Conservation (phyloP, 2,329 filamentous ascomycete genomes). For the Cephalotrichum gorgonifer region DNA sequence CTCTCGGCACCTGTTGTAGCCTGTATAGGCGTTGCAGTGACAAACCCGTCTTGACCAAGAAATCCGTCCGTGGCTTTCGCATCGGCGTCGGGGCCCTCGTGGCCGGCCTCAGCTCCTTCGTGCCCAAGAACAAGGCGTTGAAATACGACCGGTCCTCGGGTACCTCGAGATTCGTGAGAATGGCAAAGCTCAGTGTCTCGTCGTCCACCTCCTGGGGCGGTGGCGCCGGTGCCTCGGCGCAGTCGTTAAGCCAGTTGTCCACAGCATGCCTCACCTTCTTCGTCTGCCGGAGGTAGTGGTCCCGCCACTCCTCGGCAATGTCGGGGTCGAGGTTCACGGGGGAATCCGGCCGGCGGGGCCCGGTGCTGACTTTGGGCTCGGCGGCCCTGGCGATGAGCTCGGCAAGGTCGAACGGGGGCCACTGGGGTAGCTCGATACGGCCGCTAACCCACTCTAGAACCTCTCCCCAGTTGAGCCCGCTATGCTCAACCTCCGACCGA, state of each 20-base stretch:
- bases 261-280: conserved; percentile 89
- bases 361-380: conserved; percentile 46
- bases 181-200: conserved; percentile 86
- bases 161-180: conserved; percentile 78
- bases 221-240: conserved; percentile 61
- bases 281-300: conserved; percentile 84
- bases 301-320: conserved; percentile 84
- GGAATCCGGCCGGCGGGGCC: conserved; percentile 45
- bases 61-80: conserved; percentile 56
- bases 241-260: conserved; percentile 78
- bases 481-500: conserved; percentile 46
- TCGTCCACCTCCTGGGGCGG: conserved; percentile 87
- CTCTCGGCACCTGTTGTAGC: conserved; percentile 60
- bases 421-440: conserved; percentile 71
- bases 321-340: conserved; percentile 79
- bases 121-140: conserved; percentile 63
- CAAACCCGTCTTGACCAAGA: conserved; percentile 63
- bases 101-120: conserved; percentile 43
- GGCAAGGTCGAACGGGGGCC: conserved; percentile 77
- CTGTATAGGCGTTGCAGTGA: conserved; percentile 82
- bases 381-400: conserved; percentile 50
- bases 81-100: conserved; percentile 59
- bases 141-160: conserved; percentile 69
- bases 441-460: conserved; percentile 89
- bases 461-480: conserved; percentile 86